These are phyloP conservation scores for Pseudocercospora ulei DNA, from an alignment of 2,329 filamentous ascomycete genomes.

Conservation along the genomic window DNA sequence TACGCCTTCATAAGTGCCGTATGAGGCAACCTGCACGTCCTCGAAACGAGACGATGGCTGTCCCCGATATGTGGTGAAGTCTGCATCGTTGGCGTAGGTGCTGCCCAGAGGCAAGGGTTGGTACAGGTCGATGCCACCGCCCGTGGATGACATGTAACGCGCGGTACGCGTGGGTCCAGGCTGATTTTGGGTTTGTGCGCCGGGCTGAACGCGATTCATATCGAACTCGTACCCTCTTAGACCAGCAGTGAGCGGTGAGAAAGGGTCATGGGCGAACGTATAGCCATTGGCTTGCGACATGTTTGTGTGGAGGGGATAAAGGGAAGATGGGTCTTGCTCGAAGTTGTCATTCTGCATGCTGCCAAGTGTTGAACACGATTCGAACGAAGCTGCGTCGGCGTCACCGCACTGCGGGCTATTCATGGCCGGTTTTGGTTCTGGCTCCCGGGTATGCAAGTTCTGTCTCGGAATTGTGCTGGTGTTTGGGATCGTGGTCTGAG, in stretches of 20 bases:
- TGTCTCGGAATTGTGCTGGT: background rate
- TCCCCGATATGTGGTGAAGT: background rate
- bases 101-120: slow-evolving; percentile 2
- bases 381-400: background rate
- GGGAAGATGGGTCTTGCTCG: background rate
- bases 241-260: slow-evolving; percentile 5
- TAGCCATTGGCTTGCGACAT: background rate
- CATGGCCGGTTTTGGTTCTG: slow-evolving; percentile 1
- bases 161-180: background rate
- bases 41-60: background rate
- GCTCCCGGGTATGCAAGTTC: background rate
- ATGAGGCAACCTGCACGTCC: background rate
- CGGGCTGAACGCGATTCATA: background rate
- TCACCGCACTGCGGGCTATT: background rate
- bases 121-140: slow-evolving; percentile 1
- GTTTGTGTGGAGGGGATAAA: background rate
- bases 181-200: background rate
- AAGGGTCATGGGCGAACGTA: background rate
- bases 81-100: background rate
- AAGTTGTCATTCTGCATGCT: background rate
- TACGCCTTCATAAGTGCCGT: background rate
- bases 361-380: background rate
- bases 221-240: background rate
- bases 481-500: slow-evolving; percentile 7
- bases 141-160: slow-evolving; percentile 3